Percentiles rank a stretch among this genome's conserved stretches.
phyloP scores from a whole-genome alignment of 768 basidiomycete species.

The Agaricus subrufescens region DNA sequence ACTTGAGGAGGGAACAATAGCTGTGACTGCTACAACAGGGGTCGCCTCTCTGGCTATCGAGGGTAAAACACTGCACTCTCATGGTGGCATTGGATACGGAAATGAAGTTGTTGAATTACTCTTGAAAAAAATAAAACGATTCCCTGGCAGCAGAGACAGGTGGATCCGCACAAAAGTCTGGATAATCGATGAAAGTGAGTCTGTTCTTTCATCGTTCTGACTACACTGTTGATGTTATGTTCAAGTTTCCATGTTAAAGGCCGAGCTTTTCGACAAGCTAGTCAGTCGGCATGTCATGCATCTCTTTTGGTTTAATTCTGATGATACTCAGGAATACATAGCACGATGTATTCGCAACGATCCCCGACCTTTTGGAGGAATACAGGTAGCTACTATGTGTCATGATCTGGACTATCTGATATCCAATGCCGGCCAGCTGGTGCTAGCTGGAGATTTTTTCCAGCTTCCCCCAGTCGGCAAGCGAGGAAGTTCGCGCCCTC shows the following conservation, averaged over 20 bases:
- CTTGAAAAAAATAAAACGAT: conserved; percentile 25
- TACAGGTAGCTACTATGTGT: conserved; percentile 41
- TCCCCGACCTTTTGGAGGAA: conserved; percentile 56
- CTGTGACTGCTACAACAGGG: conserved; percentile 63
- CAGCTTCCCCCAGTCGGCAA: conserved; percentile 72
- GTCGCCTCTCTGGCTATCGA: conserved; percentile 70
- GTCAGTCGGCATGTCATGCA: conserved; percentile 23
- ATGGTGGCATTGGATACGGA: conserved; percentile 61
- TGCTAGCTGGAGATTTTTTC: conserved; percentile 77
- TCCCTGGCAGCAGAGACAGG: conserved; percentile 21
- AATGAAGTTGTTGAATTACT: conserved; percentile 40
- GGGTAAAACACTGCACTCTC: conserved; percentile 63
- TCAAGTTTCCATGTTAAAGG: conserved; percentile 75
- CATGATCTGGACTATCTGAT: neutral
- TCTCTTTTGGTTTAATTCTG: conserved; percentile 18
- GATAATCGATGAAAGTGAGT: conserved; percentile 69
- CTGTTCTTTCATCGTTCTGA: conserved; percentile 6
- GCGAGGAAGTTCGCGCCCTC: conserved; percentile 11
- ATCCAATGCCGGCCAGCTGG: conserved; percentile 36
- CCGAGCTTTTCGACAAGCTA: conserved; percentile 63
- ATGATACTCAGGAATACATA: conserved; percentile 29
- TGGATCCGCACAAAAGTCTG: conserved; percentile 53
- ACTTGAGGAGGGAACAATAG: too few species aligned
- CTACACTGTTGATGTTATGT: neutral
- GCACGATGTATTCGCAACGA: conserved; percentile 36